Conservation (phyloP, 306 rosid genomes). For the Mimosa pudica region DNA sequence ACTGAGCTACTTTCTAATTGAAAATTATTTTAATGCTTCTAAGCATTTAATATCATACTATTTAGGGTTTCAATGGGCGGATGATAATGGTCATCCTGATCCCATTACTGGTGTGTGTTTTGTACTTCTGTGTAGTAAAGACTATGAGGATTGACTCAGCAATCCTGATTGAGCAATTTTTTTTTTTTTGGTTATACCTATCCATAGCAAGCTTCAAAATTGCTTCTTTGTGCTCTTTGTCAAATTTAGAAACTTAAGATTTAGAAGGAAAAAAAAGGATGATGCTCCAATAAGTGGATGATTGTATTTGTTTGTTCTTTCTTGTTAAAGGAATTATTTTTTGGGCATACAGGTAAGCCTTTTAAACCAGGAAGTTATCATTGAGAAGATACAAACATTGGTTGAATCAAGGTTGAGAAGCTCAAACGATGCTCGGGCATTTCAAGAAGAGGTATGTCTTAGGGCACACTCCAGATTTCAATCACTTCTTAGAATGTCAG, state of each 20-base stretch:
- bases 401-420: conserved; percentile 83
- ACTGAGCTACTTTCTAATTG: not conserved
- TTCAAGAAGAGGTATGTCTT: conserved; percentile 74
- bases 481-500: too few species aligned
- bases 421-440: conserved; percentile 72
- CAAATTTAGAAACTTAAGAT: too few species aligned
- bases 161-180: not conserved
- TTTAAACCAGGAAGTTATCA: conserved; percentile 83
- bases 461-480: conserved; percentile 10
- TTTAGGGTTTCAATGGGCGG: not conserved
- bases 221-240: too few species aligned
- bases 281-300: not conserved
- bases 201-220: too few species aligned
- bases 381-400: conserved; percentile 84
- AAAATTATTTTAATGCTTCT: not conserved
- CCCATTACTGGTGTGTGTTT: not conserved
- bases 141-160: not conserved
- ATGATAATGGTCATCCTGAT: not conserved
- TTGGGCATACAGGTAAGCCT: conserved; percentile 71
- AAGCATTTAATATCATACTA: not conserved
- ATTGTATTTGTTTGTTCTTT: conserved; percentile 13
- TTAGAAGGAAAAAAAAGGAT: too few species aligned
- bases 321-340: conserved; percentile 19
- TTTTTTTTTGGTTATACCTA: too few species aligned
- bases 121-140: not conserved